Evolutionary conservation across 371 early-diverging fungal species (phyloP).

Genomic region (Thermomucor indicae-seudaticae): DNA sequence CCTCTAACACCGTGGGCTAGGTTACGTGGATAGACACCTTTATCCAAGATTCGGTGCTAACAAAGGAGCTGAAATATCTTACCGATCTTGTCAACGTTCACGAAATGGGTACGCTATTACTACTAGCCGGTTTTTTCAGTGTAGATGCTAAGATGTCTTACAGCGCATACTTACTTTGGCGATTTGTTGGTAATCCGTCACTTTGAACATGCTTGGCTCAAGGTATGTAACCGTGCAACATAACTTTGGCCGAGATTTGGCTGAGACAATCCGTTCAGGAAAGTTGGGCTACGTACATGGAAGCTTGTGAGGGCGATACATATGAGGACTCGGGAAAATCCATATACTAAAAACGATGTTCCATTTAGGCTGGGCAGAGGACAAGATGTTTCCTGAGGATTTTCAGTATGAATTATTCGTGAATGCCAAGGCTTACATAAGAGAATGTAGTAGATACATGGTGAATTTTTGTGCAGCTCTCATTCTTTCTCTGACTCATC

Average conservation of each 20-base stretch:
- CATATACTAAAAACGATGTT: neutral
- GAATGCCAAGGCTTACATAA: conserved; percentile 27
- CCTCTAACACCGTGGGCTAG: neutral
- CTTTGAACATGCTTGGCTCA: conserved; percentile 68
- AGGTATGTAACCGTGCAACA: conserved; percentile 19
- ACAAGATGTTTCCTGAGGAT: conserved; percentile 35
- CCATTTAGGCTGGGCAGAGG: conserved; percentile 41
- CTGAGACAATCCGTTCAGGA: too few species aligned
- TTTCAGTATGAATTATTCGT: conserved; percentile 33
- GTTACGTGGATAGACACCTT: conserved; percentile 27
- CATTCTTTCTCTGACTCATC: neutral
- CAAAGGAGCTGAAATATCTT: conserved; percentile 16
- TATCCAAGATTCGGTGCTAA: conserved; percentile 28
- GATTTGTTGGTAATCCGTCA: conserved; percentile 53
- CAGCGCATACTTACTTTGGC: conserved; percentile 62
- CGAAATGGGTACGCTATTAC: conserved; percentile 42
- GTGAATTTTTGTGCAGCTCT: neutral
- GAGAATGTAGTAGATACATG: conserved; percentile 43
- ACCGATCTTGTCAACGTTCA: conserved; percentile 47
- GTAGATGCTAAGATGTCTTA: conserved; percentile 3
- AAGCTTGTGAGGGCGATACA: conserved; percentile 21
- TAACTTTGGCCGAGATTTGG: too few species aligned
- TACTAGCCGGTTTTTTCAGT: neutral
- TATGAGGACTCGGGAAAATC: neutral
- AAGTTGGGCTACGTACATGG: conserved; percentile 56